These are phyloP conservation scores for Cyanodermella asteris DNA, from an alignment of 2,329 filamentous ascomycete species.

Conservation along the genomic window DNA sequence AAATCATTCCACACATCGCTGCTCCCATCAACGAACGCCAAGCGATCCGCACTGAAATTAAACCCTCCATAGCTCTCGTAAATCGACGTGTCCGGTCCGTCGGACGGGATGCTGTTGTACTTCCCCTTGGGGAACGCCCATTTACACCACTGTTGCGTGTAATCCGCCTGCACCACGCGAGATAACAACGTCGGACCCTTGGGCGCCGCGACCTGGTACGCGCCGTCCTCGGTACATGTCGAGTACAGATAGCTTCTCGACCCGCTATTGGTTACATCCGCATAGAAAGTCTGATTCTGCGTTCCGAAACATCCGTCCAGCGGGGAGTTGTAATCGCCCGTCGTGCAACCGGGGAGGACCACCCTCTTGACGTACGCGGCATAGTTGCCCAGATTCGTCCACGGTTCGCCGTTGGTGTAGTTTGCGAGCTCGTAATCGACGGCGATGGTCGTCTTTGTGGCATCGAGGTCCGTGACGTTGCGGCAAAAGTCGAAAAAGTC, in stretches of 20 bases:
- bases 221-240: slow-evolving; percentile 26
- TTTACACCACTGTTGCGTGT: slow-evolving; percentile 34
- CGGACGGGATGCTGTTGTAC: slow-evolving; percentile 22
- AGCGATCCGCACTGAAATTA: slow-evolving; percentile 22
- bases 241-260: slow-evolving; percentile 28
- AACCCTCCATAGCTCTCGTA: slow-evolving; percentile 28
- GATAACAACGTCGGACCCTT: slow-evolving; percentile 25
- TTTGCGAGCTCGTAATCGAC: slow-evolving; percentile 25
- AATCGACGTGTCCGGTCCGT: slow-evolving; percentile 18
- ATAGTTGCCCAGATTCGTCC: slow-evolving; percentile 30
- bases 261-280: slow-evolving; percentile 19
- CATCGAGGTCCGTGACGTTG: slow-evolving; percentile 26
- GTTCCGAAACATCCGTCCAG: slow-evolving; percentile 22
- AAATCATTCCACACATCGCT: slow-evolving; percentile 31
- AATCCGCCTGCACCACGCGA: slow-evolving; percentile 23
- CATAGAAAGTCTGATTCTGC: slow-evolving; percentile 23
- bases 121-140: slow-evolving; percentile 29
- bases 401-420: slow-evolving; percentile 27
- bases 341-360: slow-evolving; percentile 21
- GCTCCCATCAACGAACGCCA: slow-evolving; percentile 30
- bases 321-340: slow-evolving; percentile 15
- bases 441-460: slow-evolving; percentile 20
- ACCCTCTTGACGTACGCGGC: slow-evolving; percentile 28
- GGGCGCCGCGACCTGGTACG: slow-evolving; percentile 26
- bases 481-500: slow-evolving; percentile 32